Conservation (phyloP, 805 yeast species). For the Saitoella complicata region DNA sequence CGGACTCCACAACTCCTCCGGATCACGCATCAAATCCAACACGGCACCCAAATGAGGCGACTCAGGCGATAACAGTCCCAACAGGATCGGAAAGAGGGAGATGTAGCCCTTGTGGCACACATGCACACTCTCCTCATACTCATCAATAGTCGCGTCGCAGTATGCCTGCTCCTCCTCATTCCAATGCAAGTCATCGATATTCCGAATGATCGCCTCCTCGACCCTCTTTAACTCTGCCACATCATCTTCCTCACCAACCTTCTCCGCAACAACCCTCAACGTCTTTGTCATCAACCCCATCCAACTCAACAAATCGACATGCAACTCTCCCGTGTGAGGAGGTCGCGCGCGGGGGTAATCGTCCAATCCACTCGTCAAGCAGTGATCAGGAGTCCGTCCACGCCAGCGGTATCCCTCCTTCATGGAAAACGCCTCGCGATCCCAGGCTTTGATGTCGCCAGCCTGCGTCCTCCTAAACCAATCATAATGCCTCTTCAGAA, state of each 20-base stretch:
- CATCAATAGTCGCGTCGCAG: constrained; percentile 59
- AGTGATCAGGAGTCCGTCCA: constrained; percentile 72
- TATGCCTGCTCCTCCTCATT: constrained; percentile 44
- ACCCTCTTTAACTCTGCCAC: constrained; percentile 34
- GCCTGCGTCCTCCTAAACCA: constrained; percentile 73
- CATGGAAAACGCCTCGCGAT: constrained; percentile 30
- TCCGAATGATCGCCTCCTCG: constrained; percentile 40
- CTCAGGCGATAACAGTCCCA: constrained; percentile 41
- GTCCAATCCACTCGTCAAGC: constrained; percentile 85
- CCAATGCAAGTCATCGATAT: constrained; percentile 73
- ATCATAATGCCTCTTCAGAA: constrained; percentile 56
- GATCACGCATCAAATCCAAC: constrained; percentile 45
- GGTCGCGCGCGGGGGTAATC: constrained; percentile 79
- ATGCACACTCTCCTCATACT: constrained; percentile 39
- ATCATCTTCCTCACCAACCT: constrained; percentile 46
- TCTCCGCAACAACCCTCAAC: constrained; percentile 53
- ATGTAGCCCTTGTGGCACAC: constrained; percentile 88
- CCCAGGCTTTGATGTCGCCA: constrained; percentile 61
- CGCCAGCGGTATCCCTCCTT: constrained; percentile 79
- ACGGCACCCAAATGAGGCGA: constrained; percentile 34
- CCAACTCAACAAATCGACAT: constrained; percentile 85
- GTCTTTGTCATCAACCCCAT: constrained; percentile 82
- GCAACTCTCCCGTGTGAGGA: constrained; percentile 77
- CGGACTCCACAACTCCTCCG: constrained; percentile 57
- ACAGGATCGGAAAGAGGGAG: constrained; percentile 67